phyloP scores from a whole-genome alignment of 2,329 filamentous ascomycete species.

The Xylariaceae sp. region DNA sequence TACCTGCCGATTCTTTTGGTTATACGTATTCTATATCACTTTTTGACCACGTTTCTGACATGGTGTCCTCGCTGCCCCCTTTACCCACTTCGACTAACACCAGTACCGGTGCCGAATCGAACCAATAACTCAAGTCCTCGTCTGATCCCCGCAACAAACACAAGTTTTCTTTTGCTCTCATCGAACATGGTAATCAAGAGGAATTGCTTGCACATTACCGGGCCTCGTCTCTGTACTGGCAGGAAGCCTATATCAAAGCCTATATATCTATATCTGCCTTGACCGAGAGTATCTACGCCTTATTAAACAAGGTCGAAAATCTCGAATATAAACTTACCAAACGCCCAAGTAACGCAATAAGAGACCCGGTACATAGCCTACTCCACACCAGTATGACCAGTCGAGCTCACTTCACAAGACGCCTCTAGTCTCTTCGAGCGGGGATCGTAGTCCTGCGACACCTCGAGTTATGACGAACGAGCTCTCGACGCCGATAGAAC shows the following conservation, averaged over 20 bases:
- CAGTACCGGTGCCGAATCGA: neutral
- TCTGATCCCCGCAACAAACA: neutral
- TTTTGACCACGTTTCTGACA: neutral
- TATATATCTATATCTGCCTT: neutral
- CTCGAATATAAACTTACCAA: neutral
- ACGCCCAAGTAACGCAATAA: neutral
- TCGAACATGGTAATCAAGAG: neutral
- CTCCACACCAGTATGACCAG: too few species aligned
- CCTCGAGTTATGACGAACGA: neutral
- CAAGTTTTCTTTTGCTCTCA: neutral
- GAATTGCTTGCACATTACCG: neutral
- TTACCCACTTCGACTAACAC: too few species aligned
- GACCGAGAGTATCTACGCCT: neutral
- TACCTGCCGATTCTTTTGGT: neutral
- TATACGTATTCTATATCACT: neutral
- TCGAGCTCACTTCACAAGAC: neutral
- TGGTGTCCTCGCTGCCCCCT: too few species aligned
- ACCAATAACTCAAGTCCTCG: neutral
- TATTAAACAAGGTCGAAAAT: neutral
- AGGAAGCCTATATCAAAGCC: neutral
- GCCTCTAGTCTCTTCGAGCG: neutral
- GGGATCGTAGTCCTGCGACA: neutral
- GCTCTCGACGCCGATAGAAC: neutral
- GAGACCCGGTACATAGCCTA: too few species aligned
- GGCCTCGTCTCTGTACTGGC: neutral